These are phyloP conservation scores for Cudoniella acicularis DNA, from an alignment of 495 filamentous ascomycete species.

Conservation along the genomic window DNA sequence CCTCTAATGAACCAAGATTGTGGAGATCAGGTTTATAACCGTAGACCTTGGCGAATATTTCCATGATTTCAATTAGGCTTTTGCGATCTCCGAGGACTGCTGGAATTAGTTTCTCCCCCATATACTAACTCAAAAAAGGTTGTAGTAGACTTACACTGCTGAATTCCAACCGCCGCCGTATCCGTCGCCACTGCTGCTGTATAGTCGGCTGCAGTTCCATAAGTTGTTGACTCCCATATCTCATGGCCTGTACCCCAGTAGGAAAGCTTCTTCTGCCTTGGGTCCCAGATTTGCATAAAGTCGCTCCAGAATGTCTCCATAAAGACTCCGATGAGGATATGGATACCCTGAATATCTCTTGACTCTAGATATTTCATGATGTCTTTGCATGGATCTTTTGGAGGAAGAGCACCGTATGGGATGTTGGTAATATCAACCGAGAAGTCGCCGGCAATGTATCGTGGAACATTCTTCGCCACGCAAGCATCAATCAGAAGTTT, in stretches of 20 bases:
- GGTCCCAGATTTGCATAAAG: constrained; percentile 23
- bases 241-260: constrained; percentile 35
- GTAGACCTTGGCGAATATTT: constrained; percentile 27
- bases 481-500: too few relatives aligned
- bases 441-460: too few relatives aligned
- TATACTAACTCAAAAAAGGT: constrained; percentile 28
- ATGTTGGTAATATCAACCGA: too few relatives aligned
- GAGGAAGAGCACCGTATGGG: too few relatives aligned
- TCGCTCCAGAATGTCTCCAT: constrained; percentile 26
- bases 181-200: constrained; percentile 31
- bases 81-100: constrained; percentile 3
- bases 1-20: constrained; percentile 31
- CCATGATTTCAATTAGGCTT: constrained; percentile 26
- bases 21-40: constrained; percentile 30
- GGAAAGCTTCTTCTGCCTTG: constrained; percentile 21
- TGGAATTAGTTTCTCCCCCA: not conserved
- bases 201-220: constrained; percentile 33
- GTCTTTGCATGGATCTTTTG: too few relatives aligned
- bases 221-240: constrained; percentile 32
- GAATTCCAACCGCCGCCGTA: constrained; percentile 24
- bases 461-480: too few relatives aligned
- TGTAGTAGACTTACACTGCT: constrained; percentile 28
- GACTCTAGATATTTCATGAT: too few relatives aligned
- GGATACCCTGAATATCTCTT: constrained; percentile 31
- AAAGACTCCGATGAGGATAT: constrained; percentile 32